phyloP scores from a whole-genome alignment of 1,284 basidiomycete genomes.

The Schizophyllum commune region DNA sequence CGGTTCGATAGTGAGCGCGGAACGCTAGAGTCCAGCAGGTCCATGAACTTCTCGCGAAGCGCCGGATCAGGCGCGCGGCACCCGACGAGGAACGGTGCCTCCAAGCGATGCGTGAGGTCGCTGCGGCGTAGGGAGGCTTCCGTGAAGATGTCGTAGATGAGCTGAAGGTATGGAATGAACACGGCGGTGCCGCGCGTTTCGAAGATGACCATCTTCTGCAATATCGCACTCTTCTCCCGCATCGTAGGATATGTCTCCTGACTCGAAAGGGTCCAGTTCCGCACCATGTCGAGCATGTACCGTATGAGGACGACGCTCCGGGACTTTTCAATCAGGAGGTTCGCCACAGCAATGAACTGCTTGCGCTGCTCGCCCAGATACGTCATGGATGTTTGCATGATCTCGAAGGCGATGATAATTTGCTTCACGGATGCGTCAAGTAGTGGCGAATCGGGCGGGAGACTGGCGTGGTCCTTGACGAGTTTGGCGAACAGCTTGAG shows the following conservation, averaged over 20 bases:
- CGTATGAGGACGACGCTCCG: conserved; percentile 75
- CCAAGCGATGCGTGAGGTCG: conserved; percentile 90
- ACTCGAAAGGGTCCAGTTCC: conserved; percentile 78
- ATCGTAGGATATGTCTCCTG: conserved; percentile 84
- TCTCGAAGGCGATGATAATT: conserved; percentile 62
- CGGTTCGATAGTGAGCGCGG: conserved; percentile 79
- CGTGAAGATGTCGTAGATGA: conserved; percentile 94
- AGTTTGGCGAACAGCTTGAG: conserved; percentile 85
- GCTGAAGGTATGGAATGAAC: conserved; percentile 80
- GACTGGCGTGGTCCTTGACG: conserved; percentile 82
- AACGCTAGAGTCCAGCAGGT: conserved; percentile 86
- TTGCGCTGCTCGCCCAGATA: conserved; percentile 66
- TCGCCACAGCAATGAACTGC: conserved; percentile 69
- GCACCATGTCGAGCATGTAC: conserved; percentile 82
- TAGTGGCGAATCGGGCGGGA: conserved; percentile 34
- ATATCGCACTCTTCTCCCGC: conserved; percentile 90
- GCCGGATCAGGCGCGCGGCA: conserved; percentile 78
- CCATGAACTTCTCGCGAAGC: conserved; percentile 84
- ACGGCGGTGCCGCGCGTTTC: conserved; percentile 74
- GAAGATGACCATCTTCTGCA: conserved; percentile 88
- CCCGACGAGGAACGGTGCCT: conserved; percentile 90
- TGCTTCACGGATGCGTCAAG: conserved; percentile 58
- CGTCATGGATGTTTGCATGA: conserved; percentile 58
- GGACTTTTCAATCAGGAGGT: conserved; percentile 89
- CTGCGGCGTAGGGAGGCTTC: conserved; percentile 82